Percentiles rank a stretch among this genome's conserved stretches.
Conservation (phyloP, 108 stramenopile species). For the Skeletonema marinoi region DNA sequence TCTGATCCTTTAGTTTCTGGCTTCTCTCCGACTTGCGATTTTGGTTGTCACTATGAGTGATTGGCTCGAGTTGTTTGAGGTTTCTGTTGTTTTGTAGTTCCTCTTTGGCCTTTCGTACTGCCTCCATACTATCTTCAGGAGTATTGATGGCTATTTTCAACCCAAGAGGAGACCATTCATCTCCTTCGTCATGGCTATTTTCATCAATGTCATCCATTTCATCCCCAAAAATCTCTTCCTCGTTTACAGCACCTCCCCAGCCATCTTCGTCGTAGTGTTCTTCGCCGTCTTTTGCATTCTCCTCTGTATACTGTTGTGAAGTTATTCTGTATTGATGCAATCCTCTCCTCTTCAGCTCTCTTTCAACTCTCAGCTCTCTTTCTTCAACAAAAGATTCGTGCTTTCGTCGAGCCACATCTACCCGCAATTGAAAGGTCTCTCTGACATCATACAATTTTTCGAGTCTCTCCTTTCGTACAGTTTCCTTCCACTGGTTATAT, state of each 20-base stretch:
- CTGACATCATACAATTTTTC: slow-evolving; percentile 56
- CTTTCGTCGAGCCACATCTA: slow-evolving; percentile 31
- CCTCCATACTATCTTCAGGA: slow-evolving; percentile 2
- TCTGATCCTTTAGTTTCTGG: slow-evolving; percentile 1
- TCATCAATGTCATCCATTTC: slow-evolving; percentile 12
- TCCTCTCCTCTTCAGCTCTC: slow-evolving; percentile 27
- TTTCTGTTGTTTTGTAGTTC: neutral
- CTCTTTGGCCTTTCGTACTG: neutral
- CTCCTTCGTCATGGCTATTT: slow-evolving; percentile 18
- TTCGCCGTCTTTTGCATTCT: slow-evolving; percentile 2
- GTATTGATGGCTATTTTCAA: slow-evolving; percentile 30
- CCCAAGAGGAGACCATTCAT: slow-evolving; percentile 37
- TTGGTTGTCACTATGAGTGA: slow-evolving; percentile 29
- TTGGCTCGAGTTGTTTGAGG: slow-evolving; percentile 25
- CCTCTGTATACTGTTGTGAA: neutral
- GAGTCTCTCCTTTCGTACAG: slow-evolving; percentile 32
- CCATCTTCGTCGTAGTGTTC: slow-evolving; percentile 30
- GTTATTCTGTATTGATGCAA: slow-evolving; percentile 5
- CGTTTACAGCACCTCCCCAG: slow-evolving; percentile 23
- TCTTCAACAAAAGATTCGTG: slow-evolving; percentile 38
- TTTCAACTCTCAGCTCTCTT: slow-evolving; percentile 34
- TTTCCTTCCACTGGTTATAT: slow-evolving; percentile 39
- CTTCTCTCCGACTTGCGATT: slow-evolving; percentile 9
- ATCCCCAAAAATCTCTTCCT: slow-evolving; percentile 35
- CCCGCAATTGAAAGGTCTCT: slow-evolving; percentile 47